Evolutionary conservation across 345 rosid genomes (phyloP), one percentile per base, ranked within the genome.

Genomic region (Bretschneidera sinensis): DNA sequence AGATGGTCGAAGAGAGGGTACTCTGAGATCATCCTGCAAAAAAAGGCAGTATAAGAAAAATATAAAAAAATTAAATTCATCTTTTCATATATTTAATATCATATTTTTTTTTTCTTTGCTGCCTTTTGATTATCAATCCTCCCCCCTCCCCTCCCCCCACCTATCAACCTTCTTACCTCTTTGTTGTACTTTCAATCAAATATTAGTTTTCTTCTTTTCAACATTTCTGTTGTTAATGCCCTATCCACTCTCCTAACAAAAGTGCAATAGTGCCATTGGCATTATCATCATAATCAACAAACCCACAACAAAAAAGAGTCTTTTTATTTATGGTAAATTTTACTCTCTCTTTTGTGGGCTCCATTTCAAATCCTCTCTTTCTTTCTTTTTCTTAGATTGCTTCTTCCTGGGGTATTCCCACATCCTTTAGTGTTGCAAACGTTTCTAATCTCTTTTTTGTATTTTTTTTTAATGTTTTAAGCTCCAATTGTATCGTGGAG

Each of bases 1-100:
- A 62, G 81, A 71, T 79, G 84, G 84, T 79, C 85, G 85, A 75
- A 74, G 88, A 78, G 81, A 79, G 60, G 78, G 78, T 70, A 75
- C 86, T 84, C 89, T 83, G 82, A 84, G 81, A 81, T 86, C 90
- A 85, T 85, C 85, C 72, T 60, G 71, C 62, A 18, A 57, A 59
- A n/a, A 72, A 68, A 65, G 87, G 84, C 83, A 79, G 86, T 69
- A 71, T 66, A 63, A 69, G 77, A 53, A 54, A 80, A 51, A 60
- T 34, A 65, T 11, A 55, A 21, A 55, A 21, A 54, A 35, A 45
- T 58, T 5, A 20, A 56, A 50, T 59, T 55, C 21, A 6, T 55
- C 8, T 31, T 22, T 48, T 1, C 5, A 11, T 45, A 3, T 51
- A 60, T 56, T 56, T 21, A 15, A 11, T 16, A 55, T 57, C 31